Percentiles rank a stretch among this genome's conserved stretches.
Evolutionary conservation across 2,329 filamentous ascomycete genomes (phyloP).

Genomic region (Colletotrichum tofieldiae): DNA sequence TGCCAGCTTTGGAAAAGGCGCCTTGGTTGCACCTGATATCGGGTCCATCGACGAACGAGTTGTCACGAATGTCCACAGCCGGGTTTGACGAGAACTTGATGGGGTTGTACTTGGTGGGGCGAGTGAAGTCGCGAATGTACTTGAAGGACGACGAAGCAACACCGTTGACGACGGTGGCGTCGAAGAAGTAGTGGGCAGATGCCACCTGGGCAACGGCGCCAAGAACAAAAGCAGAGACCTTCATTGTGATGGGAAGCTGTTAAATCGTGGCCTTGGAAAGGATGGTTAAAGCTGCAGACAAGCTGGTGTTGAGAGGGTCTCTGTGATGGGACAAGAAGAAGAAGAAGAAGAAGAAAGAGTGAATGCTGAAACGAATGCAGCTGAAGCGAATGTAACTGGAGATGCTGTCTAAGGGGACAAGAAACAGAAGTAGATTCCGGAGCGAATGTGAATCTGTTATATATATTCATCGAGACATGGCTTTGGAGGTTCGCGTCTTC

Average conservation of each 20-base stretch:
- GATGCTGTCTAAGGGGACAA: background rate
- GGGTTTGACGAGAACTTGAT: slow-evolving; percentile 50
- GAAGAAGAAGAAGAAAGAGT: background rate
- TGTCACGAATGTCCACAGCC: slow-evolving; percentile 46
- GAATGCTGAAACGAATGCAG: background rate
- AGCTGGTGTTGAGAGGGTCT: background rate
- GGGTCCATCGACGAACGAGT: slow-evolving; percentile 44
- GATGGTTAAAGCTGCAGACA: background rate
- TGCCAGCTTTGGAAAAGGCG: slow-evolving; percentile 45
- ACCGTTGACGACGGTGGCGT: slow-evolving; percentile 47
- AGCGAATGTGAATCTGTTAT: background rate
- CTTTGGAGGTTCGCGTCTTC: background rate
- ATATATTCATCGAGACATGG: background rate
- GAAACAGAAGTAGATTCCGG: background rate
- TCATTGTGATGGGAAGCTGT: slow-evolving; percentile 42
- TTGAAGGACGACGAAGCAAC: slow-evolving; percentile 37
- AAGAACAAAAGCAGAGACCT: slow-evolving; percentile 42
- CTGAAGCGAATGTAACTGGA: slow-evolving; percentile 4
- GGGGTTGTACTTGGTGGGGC: slow-evolving; percentile 47
- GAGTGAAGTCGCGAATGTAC: slow-evolving; percentile 49
- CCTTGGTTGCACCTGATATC: slow-evolving; percentile 52
- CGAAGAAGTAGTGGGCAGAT: slow-evolving; percentile 51
- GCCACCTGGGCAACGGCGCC: slow-evolving; percentile 45
- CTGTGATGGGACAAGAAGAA: background rate
- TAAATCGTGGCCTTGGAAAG: background rate